phyloP scores from a whole-genome alignment of 1,284 basidiomycete species.

The Taiwanofungus camphoratus region DNA sequence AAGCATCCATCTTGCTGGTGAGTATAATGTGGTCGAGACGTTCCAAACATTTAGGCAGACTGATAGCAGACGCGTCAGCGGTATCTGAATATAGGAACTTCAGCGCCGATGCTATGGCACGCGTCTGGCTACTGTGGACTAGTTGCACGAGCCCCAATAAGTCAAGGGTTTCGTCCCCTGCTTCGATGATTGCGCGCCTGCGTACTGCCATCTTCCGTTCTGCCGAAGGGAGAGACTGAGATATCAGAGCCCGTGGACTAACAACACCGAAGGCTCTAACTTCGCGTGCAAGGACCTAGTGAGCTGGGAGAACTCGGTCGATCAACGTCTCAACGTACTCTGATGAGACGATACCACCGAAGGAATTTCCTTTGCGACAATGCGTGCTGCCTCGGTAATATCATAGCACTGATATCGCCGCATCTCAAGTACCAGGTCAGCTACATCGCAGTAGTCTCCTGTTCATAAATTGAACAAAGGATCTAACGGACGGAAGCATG shows the following conservation, averaged over 20 bases:
- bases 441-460: slow-evolving; percentile 24
- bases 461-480: neutral
- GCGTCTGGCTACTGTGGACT: slow-evolving; percentile 18
- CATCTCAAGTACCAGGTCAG: slow-evolving; percentile 23
- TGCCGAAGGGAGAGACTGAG: slow-evolving; percentile 7
- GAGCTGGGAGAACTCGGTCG: neutral
- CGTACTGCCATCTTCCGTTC: slow-evolving; percentile 11
- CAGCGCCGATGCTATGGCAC: slow-evolving; percentile 15
- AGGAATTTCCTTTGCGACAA: slow-evolving; percentile 17
- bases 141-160: slow-evolving; percentile 16
- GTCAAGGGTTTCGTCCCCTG: slow-evolving; percentile 12
- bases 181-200: slow-evolving; percentile 12
- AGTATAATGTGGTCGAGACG: slow-evolving; percentile 5
- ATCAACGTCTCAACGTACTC: slow-evolving; percentile 1
- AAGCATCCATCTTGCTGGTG: slow-evolving; percentile 6
- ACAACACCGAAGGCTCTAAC: slow-evolving; percentile 8
- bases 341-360: slow-evolving; percentile 15
- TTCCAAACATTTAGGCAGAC: neutral
- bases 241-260: slow-evolving; percentile 4
- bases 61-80: neutral
- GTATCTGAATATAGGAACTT: slow-evolving; percentile 2
- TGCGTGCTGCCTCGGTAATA: slow-evolving; percentile 15
- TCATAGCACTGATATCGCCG: slow-evolving; percentile 19
- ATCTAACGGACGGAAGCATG: neutral
- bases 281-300: no score